These are phyloP conservation scores for Amanita fuliginea DNA, from an alignment of 768 basidiomycete genomes.

Conservation along the genomic window DNA sequence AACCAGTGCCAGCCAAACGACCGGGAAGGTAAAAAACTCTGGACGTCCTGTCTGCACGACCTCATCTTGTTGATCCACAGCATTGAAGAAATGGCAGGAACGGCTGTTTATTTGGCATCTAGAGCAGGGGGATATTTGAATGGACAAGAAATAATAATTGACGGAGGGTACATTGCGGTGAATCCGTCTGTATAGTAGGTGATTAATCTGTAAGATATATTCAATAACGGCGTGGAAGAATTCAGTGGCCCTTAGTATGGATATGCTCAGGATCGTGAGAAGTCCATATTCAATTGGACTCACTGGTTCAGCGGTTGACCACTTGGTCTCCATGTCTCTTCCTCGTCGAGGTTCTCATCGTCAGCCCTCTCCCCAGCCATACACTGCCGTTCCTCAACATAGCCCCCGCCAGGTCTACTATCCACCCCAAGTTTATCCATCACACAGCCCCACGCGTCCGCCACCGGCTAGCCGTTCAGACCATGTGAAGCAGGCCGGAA, in stretches of 20 bases:
- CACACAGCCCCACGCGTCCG: constrained; percentile 14
- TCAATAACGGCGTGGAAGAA: too few relatives aligned
- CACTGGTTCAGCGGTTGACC: constrained; percentile 5
- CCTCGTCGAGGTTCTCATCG: constrained; percentile 26
- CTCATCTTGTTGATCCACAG: constrained; percentile 20
- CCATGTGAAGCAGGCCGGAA: constrained; percentile 22
- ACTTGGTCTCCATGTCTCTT: constrained; percentile 23
- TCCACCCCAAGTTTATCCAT: constrained; percentile 15
- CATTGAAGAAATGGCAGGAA: constrained; percentile 66
- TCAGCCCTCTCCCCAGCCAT: constrained; percentile 36
- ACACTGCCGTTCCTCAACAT: constrained; percentile 58
- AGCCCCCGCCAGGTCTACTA: constrained; percentile 24
- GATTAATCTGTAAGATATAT: background rate
- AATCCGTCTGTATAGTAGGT: constrained; percentile 41
- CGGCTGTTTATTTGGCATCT: constrained; percentile 66
- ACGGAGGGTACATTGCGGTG: constrained; percentile 65
- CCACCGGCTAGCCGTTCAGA: constrained; percentile 13
- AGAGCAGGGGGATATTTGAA: constrained; percentile 64
- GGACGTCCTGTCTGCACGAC: background rate
- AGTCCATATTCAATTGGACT: background rate
- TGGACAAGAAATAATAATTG: constrained; percentile 69
- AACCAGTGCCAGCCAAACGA: constrained; percentile 49
- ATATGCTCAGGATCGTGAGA: constrained; percentile 10
- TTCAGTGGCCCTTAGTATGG: too few relatives aligned
- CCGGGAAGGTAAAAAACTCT: constrained; percentile 47